phyloP scores from a whole-genome alignment of 1,284 basidiomycete genomes.

The Moesziomyces sp. region DNA sequence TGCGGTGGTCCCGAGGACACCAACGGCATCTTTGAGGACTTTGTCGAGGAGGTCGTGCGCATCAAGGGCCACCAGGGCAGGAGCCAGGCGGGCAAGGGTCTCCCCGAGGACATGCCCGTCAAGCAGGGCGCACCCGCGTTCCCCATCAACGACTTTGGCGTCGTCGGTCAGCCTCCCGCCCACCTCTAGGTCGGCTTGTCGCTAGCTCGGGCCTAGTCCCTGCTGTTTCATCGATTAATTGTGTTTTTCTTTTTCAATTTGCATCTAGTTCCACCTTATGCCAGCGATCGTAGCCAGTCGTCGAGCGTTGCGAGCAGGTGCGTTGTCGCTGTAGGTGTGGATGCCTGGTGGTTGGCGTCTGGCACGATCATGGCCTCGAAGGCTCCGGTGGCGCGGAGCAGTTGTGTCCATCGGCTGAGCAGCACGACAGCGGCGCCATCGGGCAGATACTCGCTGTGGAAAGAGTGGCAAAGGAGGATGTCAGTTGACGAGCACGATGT shows the following conservation, averaged over 20 bases:
- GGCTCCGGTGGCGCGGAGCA: conserved; percentile 16
- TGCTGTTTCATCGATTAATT: too few species aligned
- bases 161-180: conserved; percentile 38
- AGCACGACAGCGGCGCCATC: conserved; percentile 23
- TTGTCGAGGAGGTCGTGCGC: conserved; percentile 60
- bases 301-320: conserved; percentile 38
- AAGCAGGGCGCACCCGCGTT: conserved; percentile 40
- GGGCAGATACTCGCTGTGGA: conserved; percentile 51
- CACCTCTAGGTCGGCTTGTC: conserved; percentile 10
- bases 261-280: neutral
- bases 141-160: conserved; percentile 37
- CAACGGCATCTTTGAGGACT: conserved; percentile 65
- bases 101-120: conserved; percentile 27
- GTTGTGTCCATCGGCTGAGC: conserved; percentile 34
- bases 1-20: conserved; percentile 66
- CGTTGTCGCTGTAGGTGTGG: conserved; percentile 30
- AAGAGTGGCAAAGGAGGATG: neutral
- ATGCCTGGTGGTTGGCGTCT: conserved; percentile 58
- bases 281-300: conserved; percentile 19
- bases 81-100: conserved; percentile 25
- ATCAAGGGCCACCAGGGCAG: conserved; percentile 50
- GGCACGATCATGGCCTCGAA: conserved; percentile 42
- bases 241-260: neutral
- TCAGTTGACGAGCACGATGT: neutral
- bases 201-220: too few species aligned